Evolutionary conservation across 106 monocot genomes (phyloP).

Genomic region (Allium fistulosum): DNA sequence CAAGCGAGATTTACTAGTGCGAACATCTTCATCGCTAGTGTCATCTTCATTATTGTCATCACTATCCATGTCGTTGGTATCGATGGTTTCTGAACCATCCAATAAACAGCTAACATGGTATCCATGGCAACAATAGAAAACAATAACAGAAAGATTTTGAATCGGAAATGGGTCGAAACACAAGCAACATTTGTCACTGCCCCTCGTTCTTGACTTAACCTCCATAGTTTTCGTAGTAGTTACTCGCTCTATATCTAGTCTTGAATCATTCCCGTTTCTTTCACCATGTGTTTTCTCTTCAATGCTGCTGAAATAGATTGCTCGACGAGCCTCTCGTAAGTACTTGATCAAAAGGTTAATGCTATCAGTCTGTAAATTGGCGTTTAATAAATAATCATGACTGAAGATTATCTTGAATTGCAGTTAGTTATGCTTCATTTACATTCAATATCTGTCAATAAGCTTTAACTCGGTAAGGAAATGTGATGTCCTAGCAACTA

Average conservation of each 20-base stretch:
- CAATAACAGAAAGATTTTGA: constrained; percentile 60
- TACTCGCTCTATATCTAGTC: constrained; percentile 13
- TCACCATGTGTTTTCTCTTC: constrained; percentile 43
- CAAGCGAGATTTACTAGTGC: constrained; percentile 23
- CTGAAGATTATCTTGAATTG: not conserved
- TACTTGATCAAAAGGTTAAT: constrained; percentile 87
- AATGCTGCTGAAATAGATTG: constrained; percentile 50
- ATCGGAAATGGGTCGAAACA: constrained; percentile 85
- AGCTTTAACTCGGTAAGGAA: not conserved
- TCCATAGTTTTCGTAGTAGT: constrained; percentile 16
- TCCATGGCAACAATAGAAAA: constrained; percentile 92
- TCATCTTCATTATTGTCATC: constrained; percentile 18
- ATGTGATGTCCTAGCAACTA: no score
- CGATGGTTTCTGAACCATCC: constrained; percentile 48
- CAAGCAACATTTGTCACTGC: constrained; percentile 79
- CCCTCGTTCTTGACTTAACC: constrained; percentile 68
- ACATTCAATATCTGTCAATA: not conserved
- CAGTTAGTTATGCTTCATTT: no score
- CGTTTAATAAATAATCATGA: not conserved
- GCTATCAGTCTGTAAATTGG: constrained; percentile 59
- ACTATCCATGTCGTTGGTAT: constrained; percentile 9
- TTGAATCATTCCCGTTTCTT: constrained; percentile 15
- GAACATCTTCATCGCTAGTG: constrained; percentile 18
- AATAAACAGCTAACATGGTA: constrained; percentile 72
- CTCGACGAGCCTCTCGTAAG: constrained; percentile 74